Evolutionary conservation across 2,329 filamentous ascomycete genomes (phyloP), one percentile per base, ranked within the genome.

Genomic region (Botrytis sinoallii): DNA sequence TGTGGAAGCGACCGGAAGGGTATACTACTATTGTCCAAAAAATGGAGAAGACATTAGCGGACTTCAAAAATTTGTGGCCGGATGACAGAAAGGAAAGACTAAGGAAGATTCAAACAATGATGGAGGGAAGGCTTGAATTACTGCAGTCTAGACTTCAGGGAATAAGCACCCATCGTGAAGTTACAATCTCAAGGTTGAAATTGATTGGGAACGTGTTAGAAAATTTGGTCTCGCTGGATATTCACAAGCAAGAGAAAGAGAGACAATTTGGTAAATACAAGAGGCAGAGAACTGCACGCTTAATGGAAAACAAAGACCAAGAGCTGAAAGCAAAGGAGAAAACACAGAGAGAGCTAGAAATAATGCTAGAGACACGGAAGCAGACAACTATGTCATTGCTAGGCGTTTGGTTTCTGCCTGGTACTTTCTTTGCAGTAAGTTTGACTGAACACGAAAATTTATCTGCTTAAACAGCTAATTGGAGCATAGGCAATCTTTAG

Each of bases 321-420:
- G 40, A 42, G 40, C 16, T 14, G 16, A 42, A 14, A 16, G 8
- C 2, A 48, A 48, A 9, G n/a, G 42, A 70, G 38, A 65, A 40
- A 38, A 60, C 71, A 20, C 59, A 75, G 48, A 69, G 48, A n/a
- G 71, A 73, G 0, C 32, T 75, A 12, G 66, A 70, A 38, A 25
- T n/a, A 25, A 70, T 73, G 60, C 46, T 73, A 20, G 74, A 75
- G 8, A 55, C 52, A 8, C 2, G 60, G 5, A 75, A 75, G 42
- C 74, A 75, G 32, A 75, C 74, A 0, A 42, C 66, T 22, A 73
- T 75, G 32, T 48, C 71, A 63, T 32, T 75, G 4, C 48, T 73
- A 14, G 74, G 74, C 4, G 2, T 73, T 10, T 38, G 71, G 4
- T 75, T 75, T 48, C 46, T 75, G 1, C 74, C 74, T 4, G 74